Evolutionary conservation across 2,329 filamentous ascomycete genomes (phyloP).

Genomic region (Aspergillus fumigatus): DNA sequence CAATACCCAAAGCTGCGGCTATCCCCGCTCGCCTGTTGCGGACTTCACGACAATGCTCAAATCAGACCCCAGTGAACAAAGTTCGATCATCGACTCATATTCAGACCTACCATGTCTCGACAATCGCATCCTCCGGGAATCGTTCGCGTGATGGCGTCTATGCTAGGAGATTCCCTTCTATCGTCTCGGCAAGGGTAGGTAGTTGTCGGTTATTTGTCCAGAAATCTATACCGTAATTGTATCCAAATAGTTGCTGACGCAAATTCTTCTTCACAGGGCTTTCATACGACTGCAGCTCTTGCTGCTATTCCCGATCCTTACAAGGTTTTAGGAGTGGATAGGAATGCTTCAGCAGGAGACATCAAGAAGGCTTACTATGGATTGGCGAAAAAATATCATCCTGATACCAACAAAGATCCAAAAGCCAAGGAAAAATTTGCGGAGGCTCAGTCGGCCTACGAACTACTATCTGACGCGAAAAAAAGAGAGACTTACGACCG

Average conservation of each 20-base stretch:
- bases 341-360: constrained; percentile 72
- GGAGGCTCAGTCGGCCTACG: constrained; percentile 90
- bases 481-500: constrained; percentile 92
- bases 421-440: constrained; percentile 92
- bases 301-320: constrained; percentile 81
- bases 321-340: constrained; percentile 75
- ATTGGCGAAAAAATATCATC: constrained; percentile 94
- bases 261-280: constrained; percentile 27
- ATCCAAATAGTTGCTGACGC: background rate
- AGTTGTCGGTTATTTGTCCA: constrained; percentile 1
- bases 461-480: constrained; percentile 84
- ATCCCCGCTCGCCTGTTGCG: constrained; percentile 41
- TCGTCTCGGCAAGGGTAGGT: constrained; percentile 31
- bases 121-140: constrained; percentile 20
- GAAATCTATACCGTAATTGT: background rate
- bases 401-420: constrained; percentile 94
- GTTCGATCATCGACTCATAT: constrained; percentile 31
- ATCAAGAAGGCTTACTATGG: constrained; percentile 99
- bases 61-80: constrained; percentile 24
- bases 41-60: constrained; percentile 37
- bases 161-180: constrained; percentile 21
- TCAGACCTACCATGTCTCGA: constrained; percentile 33
- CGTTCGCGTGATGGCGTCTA: constrained; percentile 23
- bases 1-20: constrained; percentile 40
- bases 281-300: constrained; percentile 49